Evolutionary conservation across 169 alveolate genomes (phyloP).

Genomic region (Nephromyces sp.): DNA sequence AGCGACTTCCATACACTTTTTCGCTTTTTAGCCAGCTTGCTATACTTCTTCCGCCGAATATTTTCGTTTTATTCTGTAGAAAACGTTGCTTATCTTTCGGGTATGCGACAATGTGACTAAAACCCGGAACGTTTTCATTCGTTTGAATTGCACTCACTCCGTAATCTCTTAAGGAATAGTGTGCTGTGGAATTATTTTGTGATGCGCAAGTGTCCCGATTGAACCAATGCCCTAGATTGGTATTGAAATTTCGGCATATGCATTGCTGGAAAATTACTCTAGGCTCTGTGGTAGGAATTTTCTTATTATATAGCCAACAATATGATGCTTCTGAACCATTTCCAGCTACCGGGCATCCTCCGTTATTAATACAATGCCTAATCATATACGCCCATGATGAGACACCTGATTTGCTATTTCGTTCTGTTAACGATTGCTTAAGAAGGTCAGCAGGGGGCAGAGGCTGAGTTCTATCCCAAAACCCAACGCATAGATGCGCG

Average conservation of each 20-base stretch:
- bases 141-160: too few species aligned
- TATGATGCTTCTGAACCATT: not conserved
- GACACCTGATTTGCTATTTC: slow-evolving; percentile 8
- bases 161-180: too few species aligned
- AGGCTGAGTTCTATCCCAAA: slow-evolving; percentile 5
- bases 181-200: too few species aligned
- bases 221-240: not conserved
- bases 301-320: not conserved
- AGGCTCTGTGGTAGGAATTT: not conserved
- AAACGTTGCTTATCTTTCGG: too few species aligned
- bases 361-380: slow-evolving; percentile 6
- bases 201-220: not conserved
- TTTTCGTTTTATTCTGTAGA: too few species aligned
- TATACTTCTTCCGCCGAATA: too few species aligned
- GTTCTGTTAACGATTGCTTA: not conserved
- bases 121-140: too few species aligned
- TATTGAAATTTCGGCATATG: not conserved
- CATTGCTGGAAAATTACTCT: not conserved
- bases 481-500: slow-evolving; percentile 19
- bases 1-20: too few species aligned
- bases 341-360: not conserved
- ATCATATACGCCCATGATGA: slow-evolving; percentile 19
- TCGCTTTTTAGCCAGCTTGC: too few species aligned
- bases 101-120: too few species aligned
- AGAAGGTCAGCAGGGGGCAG: slow-evolving; percentile 21